Conservation (phyloP, 371 early-diverging fungal species). For the Mucor plumbeus region DNA sequence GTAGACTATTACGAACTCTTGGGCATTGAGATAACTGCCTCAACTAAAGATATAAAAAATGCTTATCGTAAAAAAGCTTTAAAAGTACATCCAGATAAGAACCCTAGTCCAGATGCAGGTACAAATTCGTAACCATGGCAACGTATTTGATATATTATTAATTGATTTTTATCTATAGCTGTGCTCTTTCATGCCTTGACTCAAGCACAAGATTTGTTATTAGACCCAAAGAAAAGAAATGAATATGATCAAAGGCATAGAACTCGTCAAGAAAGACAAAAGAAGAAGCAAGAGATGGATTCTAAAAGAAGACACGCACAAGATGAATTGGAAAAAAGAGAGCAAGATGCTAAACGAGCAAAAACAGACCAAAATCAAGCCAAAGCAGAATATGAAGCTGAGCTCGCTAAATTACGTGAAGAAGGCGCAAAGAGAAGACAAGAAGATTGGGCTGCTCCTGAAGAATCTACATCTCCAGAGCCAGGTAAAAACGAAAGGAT, state of each 20-base stretch:
- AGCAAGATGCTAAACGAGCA: conserved; percentile 43
- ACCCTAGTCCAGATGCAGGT: conserved; percentile 61
- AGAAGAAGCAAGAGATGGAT: conserved; percentile 54
- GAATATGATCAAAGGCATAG: conserved; percentile 50
- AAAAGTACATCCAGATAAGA: conserved; percentile 58
- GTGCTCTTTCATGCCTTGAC: conserved; percentile 44
- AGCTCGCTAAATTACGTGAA: conserved; percentile 49
- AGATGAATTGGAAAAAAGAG: conserved; percentile 51
- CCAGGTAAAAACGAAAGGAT: conserved; percentile 20
- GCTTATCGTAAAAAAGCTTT: conserved; percentile 71
- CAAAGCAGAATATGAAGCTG: conserved; percentile 47
- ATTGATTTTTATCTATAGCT: conserved; percentile 24
- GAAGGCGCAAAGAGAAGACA: conserved; percentile 48
- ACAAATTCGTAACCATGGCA: neutral
- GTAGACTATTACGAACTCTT: conserved; percentile 79
- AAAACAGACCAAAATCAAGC: conserved; percentile 45
- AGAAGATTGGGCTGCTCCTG: conserved; percentile 39
- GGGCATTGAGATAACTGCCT: conserved; percentile 61
- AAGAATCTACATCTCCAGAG: conserved; percentile 32
- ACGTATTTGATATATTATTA: no score
- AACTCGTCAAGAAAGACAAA: conserved; percentile 46
- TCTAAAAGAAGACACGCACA: conserved; percentile 49
- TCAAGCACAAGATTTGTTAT: conserved; percentile 45
- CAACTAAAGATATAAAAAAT: conserved; percentile 69
- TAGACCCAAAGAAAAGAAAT: conserved; percentile 37